Percentiles rank a stretch among this genome's conserved stretches.
Evolutionary conservation across 2,329 filamentous ascomycete species (phyloP).

Genomic region (Diaporthe citri): DNA sequence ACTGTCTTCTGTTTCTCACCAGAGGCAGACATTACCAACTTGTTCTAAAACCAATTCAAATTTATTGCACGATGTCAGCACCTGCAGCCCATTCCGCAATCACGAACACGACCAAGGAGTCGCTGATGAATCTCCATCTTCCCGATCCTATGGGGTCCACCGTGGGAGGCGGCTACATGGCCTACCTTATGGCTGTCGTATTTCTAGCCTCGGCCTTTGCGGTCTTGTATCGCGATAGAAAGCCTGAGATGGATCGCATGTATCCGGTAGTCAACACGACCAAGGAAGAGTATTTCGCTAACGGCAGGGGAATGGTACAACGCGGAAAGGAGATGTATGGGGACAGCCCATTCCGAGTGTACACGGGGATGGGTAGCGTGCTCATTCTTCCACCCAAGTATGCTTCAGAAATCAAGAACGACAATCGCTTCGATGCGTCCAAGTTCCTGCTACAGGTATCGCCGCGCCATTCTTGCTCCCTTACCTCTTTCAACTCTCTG

Average conservation of each 20-base stretch:
- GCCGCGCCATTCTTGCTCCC: background rate
- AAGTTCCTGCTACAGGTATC: slow-evolving; percentile 2
- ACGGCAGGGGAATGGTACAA: background rate
- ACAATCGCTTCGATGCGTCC: background rate
- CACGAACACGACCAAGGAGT: background rate
- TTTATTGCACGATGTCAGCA: background rate
- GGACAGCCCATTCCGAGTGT: background rate
- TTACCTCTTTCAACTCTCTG: background rate
- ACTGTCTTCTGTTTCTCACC: too few relatives aligned
- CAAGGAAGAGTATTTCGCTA: background rate
- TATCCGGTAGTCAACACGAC: background rate
- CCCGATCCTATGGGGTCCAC: background rate
- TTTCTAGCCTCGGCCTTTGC: background rate
- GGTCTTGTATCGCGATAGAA: background rate
- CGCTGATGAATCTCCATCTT: background rate
- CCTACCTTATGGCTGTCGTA: background rate
- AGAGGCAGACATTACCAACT: background rate
- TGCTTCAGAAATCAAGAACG: background rate
- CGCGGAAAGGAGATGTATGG: background rate
- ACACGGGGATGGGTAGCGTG: background rate
- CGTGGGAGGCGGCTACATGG: background rate
- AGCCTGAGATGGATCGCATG: background rate
- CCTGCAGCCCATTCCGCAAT: background rate
- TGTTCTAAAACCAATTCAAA: background rate
- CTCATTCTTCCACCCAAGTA: background rate